A percentile compares a stretch with the other conserved stretches of the same genome.
phyloP scores from a whole-genome alignment of 140 eudicot genomes.

The Stevia rebaudiana region DNA sequence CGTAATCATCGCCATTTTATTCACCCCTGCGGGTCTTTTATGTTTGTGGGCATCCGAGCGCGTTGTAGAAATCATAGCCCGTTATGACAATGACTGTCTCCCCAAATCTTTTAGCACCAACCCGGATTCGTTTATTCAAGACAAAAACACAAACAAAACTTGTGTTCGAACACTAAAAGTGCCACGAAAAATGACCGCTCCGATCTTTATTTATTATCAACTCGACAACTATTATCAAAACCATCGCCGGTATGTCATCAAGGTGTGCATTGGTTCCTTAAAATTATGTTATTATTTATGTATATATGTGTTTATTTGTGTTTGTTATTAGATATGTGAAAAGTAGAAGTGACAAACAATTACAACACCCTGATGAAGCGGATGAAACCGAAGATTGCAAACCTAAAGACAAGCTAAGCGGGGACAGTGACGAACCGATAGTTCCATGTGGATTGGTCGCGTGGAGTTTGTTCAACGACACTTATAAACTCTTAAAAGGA shows the following conservation, averaged over 20 bases:
- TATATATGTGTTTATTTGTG: background rate
- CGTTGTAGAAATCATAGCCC: constrained; percentile 67
- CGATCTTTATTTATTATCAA: constrained; percentile 60
- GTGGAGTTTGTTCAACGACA: constrained; percentile 91
- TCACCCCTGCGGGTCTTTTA: constrained; percentile 71
- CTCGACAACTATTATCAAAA: constrained; percentile 70
- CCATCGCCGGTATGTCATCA: constrained; percentile 67
- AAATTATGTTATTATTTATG: background rate
- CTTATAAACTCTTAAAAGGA: constrained; percentile 37
- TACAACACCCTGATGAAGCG: constrained; percentile 31
- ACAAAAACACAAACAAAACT: constrained; percentile 42
- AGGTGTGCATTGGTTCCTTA: constrained; percentile 7
- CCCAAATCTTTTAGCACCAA: constrained; percentile 28
- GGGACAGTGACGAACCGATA: constrained; percentile 33
- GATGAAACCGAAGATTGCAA: constrained; percentile 37
- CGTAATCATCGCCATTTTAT: constrained; percentile 44
- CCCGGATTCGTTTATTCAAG: constrained; percentile 35
- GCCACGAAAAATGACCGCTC: constrained; percentile 63
- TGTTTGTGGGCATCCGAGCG: constrained; percentile 59
- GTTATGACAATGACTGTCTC: constrained; percentile 63
- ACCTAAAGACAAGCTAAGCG: constrained; percentile 34
- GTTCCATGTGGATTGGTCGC: constrained; percentile 92
- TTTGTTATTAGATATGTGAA: constrained; percentile 60
- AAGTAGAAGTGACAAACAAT: constrained; percentile 78
- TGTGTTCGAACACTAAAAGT: constrained; percentile 56